Evolutionary conservation across 2,329 filamentous ascomycete genomes (phyloP).

Genomic region (Beauveria scarabaeidicola): DNA sequence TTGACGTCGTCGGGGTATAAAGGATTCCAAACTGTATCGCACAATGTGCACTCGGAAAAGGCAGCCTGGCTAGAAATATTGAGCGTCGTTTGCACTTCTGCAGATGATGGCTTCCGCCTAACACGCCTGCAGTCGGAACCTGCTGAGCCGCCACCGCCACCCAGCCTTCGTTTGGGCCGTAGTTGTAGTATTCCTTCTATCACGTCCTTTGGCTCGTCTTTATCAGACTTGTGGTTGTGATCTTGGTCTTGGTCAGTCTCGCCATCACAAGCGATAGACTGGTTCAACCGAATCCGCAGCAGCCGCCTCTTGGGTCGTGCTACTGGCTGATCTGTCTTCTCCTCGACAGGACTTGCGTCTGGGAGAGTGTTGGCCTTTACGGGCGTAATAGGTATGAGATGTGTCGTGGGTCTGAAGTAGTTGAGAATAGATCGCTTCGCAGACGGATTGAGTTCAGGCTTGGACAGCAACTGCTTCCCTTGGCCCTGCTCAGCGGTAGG

Average conservation of each 20-base stretch:
- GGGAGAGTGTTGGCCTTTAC: neutral
- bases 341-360: neutral
- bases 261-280: constrained; percentile 1
- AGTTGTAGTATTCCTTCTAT: neutral
- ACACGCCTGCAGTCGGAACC: neutral
- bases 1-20: constrained; percentile 35
- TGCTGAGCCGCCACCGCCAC: neutral
- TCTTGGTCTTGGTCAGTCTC: neutral
- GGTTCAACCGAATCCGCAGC: constrained; percentile 21
- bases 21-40: constrained; percentile 36
- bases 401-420: constrained; percentile 30
- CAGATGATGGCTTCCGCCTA: constrained; percentile 13
- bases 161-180: neutral
- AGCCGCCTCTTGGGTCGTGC: constrained; percentile 17
- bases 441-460: neutral
- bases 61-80: constrained; percentile 33
- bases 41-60: constrained; percentile 35
- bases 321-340: neutral
- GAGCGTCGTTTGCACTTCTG: constrained; percentile 33
- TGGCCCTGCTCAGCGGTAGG: neutral
- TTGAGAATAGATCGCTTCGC: constrained; percentile 30
- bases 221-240: neutral
- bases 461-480: neutral
- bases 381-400: neutral
- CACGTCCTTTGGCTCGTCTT: neutral